phyloP scores from a whole-genome alignment of 345 rosid genomes.

The Linum tenue region DNA sequence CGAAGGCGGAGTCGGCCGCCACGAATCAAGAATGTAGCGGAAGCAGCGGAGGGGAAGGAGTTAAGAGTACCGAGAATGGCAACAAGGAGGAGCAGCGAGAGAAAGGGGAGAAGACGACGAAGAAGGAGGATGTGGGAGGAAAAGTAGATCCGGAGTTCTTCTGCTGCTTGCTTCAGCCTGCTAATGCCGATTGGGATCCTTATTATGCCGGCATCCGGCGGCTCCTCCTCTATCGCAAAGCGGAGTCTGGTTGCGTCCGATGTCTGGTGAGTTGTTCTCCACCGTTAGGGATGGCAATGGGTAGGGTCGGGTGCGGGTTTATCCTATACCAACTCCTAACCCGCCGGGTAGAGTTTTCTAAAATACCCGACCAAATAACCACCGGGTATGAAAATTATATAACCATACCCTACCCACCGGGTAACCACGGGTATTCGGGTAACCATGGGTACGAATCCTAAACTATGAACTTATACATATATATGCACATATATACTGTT shows the following conservation, averaged over 20 bases:
- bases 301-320: too few relatives aligned
- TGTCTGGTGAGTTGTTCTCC: constrained; percentile 44
- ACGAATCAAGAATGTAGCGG: not conserved
- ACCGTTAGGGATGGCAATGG: too few relatives aligned
- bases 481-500: too few relatives aligned
- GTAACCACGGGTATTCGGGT: too few relatives aligned
- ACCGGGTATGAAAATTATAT: too few relatives aligned
- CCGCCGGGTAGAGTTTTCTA: too few relatives aligned
- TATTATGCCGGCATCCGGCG: constrained; percentile 72
- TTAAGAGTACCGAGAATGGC: constrained; percentile 16
- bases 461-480: too few relatives aligned
- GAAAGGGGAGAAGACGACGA: constrained; percentile 10
- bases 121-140: not conserved
- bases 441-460: too few relatives aligned
- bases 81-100: constrained; percentile 5
- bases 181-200: constrained; percentile 48
- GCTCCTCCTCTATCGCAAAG: constrained; percentile 71
- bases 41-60: constrained; percentile 10
- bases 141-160: constrained; percentile 55
- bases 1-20: constrained; percentile 21
- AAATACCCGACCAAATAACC: too few relatives aligned
- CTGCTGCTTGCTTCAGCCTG: constrained; percentile 74
- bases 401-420: too few relatives aligned
- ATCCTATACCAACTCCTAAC: too few relatives aligned
- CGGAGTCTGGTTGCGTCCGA: constrained; percentile 49